Base-by-base conservation (phyloP, 2,329 filamentous ascomycete species). In the Colletotrichum sp. region DNA sequence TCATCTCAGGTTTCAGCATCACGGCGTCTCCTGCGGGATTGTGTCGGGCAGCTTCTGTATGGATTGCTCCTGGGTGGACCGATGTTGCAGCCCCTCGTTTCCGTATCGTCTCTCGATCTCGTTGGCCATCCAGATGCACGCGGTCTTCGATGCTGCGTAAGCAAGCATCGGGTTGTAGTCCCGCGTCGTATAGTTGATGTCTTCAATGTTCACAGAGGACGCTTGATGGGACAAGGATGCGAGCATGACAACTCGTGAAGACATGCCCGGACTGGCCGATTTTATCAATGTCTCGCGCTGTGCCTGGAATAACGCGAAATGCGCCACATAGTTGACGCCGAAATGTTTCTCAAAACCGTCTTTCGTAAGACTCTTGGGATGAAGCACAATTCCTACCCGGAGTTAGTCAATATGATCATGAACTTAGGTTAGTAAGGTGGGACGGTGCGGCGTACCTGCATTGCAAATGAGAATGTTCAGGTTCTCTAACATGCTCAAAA, bases 241-340 rank as follows among this genome's bases (percentile, higher is more conserved):
- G 8, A 88, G 81, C 69, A 83, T 86, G 43, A 88, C 81, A 9
- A 88, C 78, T 0, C 87, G 5, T 24, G 54, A 57, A 6, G 13
- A 29, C 54, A 24, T 24, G 5, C 8, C 8, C 8, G 54, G 15
- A 29, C 13, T 3, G 7, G 54, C 54, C 2, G 24, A 24, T 11
- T 24, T 76, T 0, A 90, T 78, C 5, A 90, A 78, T 0, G 83
- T 77, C 0, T 83, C 78, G 43, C 86, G 86, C 36, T 91, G 80
- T 2, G 89, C 82, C 24, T 88, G 82, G 77, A 89, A 87, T n/a
- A 91, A 82, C 0, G 90, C 82, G 79, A 90, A 91, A 74, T 90
- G 87, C 12, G 81, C 84, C 1, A 91, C 80, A 76, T 90, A 85
- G 77, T 90, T 90, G 6, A 84, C 86, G 31, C 84, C 88, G 69